Conservation (phyloP, 2,329 filamentous ascomycete genomes). For the Bipolaris cookei region DNA sequence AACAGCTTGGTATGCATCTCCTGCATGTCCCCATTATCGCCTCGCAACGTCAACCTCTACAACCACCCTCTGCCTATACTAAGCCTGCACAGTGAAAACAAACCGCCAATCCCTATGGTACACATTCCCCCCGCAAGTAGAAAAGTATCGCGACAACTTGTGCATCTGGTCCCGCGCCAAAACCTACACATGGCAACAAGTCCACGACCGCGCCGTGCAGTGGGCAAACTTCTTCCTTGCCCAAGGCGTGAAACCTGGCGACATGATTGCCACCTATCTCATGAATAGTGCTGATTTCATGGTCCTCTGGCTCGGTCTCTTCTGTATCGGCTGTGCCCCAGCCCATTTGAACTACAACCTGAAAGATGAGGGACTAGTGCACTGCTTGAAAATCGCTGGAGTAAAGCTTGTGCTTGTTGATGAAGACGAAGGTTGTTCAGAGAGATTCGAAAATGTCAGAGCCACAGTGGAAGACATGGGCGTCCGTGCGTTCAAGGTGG, state of each 20-base stretch:
- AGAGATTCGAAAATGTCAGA: conserved; percentile 27
- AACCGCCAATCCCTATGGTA: conserved; percentile 43
- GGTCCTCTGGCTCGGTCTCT: conserved; percentile 68
- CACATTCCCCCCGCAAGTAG: conserved; percentile 31
- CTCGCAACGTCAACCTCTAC: neutral
- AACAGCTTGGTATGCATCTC: conserved; percentile 33
- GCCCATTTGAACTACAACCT: conserved; percentile 75
- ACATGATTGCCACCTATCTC: conserved; percentile 70
- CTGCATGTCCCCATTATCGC: too few species aligned
- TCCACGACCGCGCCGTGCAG: conserved; percentile 37
- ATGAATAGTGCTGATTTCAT: conserved; percentile 70
- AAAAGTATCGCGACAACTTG: conserved; percentile 52
- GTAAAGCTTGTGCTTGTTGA: conserved; percentile 65
- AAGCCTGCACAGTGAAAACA: conserved; percentile 48
- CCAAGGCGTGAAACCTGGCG: conserved; percentile 64
- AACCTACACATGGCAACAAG: conserved; percentile 46
- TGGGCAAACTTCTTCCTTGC: conserved; percentile 44
- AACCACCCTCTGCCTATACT: neutral
- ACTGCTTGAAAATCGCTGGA: conserved; percentile 66
- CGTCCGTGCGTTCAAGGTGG: conserved; percentile 27
- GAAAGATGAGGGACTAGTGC: conserved; percentile 65
- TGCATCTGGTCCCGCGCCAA: conserved; percentile 71
- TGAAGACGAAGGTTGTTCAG: conserved; percentile 48
- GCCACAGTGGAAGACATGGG: conserved; percentile 28
- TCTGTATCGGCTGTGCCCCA: conserved; percentile 70